Evolutionary conservation across 805 yeast species (phyloP), one percentile per base, ranked within the genome.

Genomic region (Maudiozyma saulgeensis): DNA sequence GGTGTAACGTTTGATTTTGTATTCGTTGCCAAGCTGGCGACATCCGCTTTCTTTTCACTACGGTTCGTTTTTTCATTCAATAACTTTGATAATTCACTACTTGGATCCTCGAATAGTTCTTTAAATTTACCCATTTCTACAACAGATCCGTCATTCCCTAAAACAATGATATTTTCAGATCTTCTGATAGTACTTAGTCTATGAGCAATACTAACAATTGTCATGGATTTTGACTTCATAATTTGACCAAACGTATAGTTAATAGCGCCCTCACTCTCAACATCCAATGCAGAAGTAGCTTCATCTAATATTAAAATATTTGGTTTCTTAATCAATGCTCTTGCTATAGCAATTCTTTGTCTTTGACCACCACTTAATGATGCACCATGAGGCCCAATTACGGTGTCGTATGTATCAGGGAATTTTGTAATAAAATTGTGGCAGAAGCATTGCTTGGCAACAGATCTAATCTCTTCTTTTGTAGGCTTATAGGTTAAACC

Each of bases 151-250:
- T 87, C 84, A 46, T 78, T 73, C 43, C 87, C 90, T 37, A 93
- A 71, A 4, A 93, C 98, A 54, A 93, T 80, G 13, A 91, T 81
- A 53, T 84, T 75, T 53, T 87, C 89, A 49, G 96, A 85, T 68
- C 90, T 80, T 56, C 82, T 79, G 50, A 93, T 93, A 0, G 99
- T 93, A 19, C 96, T 84, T 51, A 90, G 71, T 56, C 98, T 76
- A 65, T 91, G 99, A 2, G 98, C 98, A 58, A 93, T 90, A 48
- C 95, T 84, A 42, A 93, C 86, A 2, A 89, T 81, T 0, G 97
- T 91, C 44, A 81, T 67, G 18, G 81, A 71, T 45, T 80, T 78
- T 28, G 80, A 76, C 47, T 71, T 69, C 69, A 79, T 77, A 47
- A 90, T 70, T 43, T 72, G 68, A 32, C 82, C 80, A 53, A 91